phyloP scores from a whole-genome alignment of 805 yeast genomes.

The Ogataea populi-albae region DNA sequence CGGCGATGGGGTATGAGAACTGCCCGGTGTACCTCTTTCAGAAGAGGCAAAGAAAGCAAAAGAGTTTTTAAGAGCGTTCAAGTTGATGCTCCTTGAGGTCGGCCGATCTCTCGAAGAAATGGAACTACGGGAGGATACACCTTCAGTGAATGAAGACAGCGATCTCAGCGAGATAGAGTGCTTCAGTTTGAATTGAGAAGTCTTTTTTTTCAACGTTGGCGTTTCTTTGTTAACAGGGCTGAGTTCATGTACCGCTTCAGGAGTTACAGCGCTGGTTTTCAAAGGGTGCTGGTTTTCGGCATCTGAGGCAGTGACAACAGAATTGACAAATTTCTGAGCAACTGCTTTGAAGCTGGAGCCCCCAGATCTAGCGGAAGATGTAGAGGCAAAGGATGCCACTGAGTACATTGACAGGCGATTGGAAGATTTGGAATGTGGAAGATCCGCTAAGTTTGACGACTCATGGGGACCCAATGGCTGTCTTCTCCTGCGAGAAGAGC shows the following conservation, averaged over 20 bases:
- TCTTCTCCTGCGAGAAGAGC: background rate
- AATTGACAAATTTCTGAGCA: conserved; percentile 22
- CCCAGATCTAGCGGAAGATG: conserved; percentile 22
- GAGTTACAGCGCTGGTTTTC: conserved; percentile 3
- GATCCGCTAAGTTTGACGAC: background rate
- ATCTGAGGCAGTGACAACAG: conserved; percentile 8
- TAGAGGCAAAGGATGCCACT: conserved; percentile 18
- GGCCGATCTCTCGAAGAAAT: background rate
- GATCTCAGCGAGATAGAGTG: conserved; percentile 33
- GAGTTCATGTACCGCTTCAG: conserved; percentile 2
- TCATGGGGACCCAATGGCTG: background rate
- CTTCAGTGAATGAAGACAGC: conserved; percentile 16
- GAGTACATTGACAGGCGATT: conserved; percentile 20
- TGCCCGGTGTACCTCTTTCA: conserved; percentile 25
- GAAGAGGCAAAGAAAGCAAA: conserved; percentile 7
- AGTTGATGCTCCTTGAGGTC: conserved; percentile 9
- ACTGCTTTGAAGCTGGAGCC: conserved; percentile 21
- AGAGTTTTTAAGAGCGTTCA: conserved; percentile 18
- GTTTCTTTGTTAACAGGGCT: too few relatives aligned
- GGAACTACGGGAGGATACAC: conserved; percentile 18
- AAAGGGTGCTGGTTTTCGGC: background rate
- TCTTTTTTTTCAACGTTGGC: conserved; percentile 18
- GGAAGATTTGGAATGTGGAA: background rate
- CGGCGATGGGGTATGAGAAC: conserved; percentile 12
- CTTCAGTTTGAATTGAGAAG: conserved; percentile 24